Conservation (phyloP, 2,329 filamentous ascomycete genomes). For the Ophiostoma pallidulum region DNA sequence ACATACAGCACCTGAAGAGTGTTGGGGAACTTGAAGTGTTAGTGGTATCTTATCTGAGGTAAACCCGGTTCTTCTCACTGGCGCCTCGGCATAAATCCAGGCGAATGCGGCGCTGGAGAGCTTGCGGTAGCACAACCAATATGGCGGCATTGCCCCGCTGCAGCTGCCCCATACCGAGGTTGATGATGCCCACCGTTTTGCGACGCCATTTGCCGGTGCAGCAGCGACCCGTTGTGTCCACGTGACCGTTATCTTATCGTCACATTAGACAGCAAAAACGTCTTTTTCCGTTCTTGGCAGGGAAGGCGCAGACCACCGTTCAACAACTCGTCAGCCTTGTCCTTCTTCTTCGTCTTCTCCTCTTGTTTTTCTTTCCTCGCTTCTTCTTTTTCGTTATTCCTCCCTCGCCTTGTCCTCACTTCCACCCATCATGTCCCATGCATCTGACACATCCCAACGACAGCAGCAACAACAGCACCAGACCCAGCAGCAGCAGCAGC, state of each 20-base stretch:
- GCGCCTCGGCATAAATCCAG: too few relatives aligned
- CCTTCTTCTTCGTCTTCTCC: not conserved
- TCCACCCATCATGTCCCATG: not conserved
- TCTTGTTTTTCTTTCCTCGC: not conserved
- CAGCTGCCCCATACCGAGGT: not conserved
- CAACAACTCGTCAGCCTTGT: too few relatives aligned
- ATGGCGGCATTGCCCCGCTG: too few relatives aligned
- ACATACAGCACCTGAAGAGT: too few relatives aligned
- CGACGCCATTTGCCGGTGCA: not conserved
- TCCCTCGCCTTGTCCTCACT: not conserved
- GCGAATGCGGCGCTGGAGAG: too few relatives aligned
- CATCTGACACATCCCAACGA: conserved; percentile 2
- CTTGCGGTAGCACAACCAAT: too few relatives aligned
- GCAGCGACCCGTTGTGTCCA: not conserved
- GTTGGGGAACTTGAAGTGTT: too few relatives aligned
- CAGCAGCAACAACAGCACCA: conserved; percentile 1
- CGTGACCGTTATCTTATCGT: conserved; percentile 5
- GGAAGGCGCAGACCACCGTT: too few relatives aligned
- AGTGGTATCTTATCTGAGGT: not conserved
- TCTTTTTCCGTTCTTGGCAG: not conserved
- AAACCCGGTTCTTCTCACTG: too few relatives aligned
- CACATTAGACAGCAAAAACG: not conserved
- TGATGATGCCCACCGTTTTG: not conserved
- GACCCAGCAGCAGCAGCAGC: not conserved
- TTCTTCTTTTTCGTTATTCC: not conserved